Evolutionary conservation across 768 basidiomycete genomes (phyloP), one percentile per base, ranked within the genome.

Genomic region (Gautieria morchelliformis): DNA sequence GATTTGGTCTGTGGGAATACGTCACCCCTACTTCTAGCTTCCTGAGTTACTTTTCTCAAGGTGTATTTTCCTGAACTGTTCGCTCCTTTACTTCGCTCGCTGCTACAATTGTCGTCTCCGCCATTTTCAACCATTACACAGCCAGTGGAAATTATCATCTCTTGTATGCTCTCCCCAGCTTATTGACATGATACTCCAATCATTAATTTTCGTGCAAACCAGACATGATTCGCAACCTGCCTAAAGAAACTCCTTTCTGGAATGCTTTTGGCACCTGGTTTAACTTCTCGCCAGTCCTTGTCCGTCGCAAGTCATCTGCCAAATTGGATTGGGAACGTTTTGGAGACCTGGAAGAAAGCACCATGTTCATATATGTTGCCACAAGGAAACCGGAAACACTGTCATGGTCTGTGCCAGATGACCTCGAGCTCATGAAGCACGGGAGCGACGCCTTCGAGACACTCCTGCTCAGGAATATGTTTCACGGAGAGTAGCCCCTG

Each of bases 61-160:
- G 80, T 94, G 12, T 94, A 94, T 69, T 93, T 93, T 64, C 87
- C 89, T 0, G 81, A 88, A 58, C 78, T 94, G 1, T 75, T 90
- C 11, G 87, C 82, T 0, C 87, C 87, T 5, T 78, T 94, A 17
- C 72, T 94, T 19, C 80, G 84, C 2, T 82, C 86, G 2, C 74
- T 94, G 12, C 70, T 95, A 3, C 78, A 85, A 20, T 74, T 93
- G 20, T 84, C 91, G 0, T 80, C 84, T 1, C 74, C 73, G 5
- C 71, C 77, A 0, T 79, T 77, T 10, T 24, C 45, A 4, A n/a
- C 46, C 6, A 20, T 55, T 8, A 60, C 58, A 17, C 49, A 50
- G 8, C 61, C 58, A 41, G 53, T 56, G 37, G 59, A 72, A 12
- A 65, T 92, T 48, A 67, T 87, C 32, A 80, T 92, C 35, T 85